A percentile compares a stretch with the other conserved stretches of the same genome.
Evolutionary conservation across 176 grass and related monocot species (phyloP).

Genomic region (Pharus latifolius): DNA sequence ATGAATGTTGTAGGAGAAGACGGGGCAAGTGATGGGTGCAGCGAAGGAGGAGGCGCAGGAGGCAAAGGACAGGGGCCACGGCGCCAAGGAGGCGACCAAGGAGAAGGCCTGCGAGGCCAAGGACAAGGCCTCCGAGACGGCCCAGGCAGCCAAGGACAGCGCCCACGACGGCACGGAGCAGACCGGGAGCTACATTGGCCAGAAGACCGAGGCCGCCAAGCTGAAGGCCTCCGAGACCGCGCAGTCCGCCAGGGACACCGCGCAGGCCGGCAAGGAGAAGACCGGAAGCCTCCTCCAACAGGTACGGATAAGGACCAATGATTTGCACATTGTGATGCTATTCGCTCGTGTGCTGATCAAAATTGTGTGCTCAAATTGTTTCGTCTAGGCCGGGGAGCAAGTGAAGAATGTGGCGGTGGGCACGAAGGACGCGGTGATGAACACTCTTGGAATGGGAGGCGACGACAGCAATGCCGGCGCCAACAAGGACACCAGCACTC

Average conservation of each 20-base stretch:
- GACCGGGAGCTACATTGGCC: slow-evolving; percentile 9
- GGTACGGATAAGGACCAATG: too few species aligned
- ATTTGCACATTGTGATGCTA: neutral
- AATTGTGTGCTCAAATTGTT: too few species aligned
- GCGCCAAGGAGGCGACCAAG: slow-evolving; percentile 19
- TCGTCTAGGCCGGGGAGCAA: slow-evolving; percentile 35
- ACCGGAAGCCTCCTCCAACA: slow-evolving; percentile 42
- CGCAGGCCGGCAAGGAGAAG: slow-evolving; percentile 24
- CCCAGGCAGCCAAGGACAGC: slow-evolving; percentile 9
- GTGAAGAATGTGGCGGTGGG: slow-evolving; percentile 45
- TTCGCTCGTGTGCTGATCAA: neutral
- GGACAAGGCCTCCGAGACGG: slow-evolving; percentile 15
- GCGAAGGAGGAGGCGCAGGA: slow-evolving; percentile 19
- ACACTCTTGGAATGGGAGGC: slow-evolving; percentile 43
- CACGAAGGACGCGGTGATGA: slow-evolving; percentile 56
- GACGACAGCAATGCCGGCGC: neutral
- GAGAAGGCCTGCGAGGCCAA: slow-evolving; percentile 44
- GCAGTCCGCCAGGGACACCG: neutral
- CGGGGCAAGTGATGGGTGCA: slow-evolving; percentile 1
- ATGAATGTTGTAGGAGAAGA: slow-evolving; percentile 31
- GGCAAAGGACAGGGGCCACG: slow-evolving; percentile 10
- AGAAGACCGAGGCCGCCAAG: slow-evolving; percentile 35
- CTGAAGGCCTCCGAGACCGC: slow-evolving; percentile 28
- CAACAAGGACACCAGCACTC: slow-evolving; percentile 14
- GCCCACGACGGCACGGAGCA: slow-evolving; percentile 8